Evolutionary conservation across 371 early-diverging fungal genomes (phyloP).

Genomic region (Syncephalis fuscata): DNA sequence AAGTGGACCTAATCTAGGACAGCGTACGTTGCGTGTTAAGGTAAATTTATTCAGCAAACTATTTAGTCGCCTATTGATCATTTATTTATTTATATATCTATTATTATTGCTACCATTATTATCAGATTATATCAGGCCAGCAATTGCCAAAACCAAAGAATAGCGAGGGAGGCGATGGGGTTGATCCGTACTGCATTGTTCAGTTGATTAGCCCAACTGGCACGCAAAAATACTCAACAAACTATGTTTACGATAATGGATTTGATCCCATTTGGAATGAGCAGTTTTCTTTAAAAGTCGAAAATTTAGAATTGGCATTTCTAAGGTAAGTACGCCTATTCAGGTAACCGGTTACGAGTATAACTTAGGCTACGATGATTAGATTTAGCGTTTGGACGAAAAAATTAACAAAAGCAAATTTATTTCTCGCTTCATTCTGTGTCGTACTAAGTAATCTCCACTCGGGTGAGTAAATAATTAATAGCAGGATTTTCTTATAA

Average conservation of each 20-base stretch:
- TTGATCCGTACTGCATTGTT: conserved; percentile 28
- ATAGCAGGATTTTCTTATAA: no score
- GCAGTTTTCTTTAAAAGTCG: conserved; percentile 22
- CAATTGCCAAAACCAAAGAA: conserved; percentile 40
- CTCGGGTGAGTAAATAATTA: no score
- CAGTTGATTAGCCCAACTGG: conserved; percentile 19
- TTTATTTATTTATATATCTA: no score
- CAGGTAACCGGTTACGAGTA: no score
- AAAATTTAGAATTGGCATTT: conserved; percentile 27
- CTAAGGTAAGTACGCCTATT: no score
- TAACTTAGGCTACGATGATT: no score
- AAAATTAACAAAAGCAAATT: conserved; percentile 21
- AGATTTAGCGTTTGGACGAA: conserved; percentile 24
- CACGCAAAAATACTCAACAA: conserved; percentile 16
- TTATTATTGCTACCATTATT: no score
- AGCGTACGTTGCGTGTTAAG: background rate
- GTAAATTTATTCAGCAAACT: background rate
- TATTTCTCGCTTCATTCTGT: conserved; percentile 25
- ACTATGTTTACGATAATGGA: conserved; percentile 20
- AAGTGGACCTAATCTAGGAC: background rate
- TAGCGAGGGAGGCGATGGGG: conserved; percentile 20
- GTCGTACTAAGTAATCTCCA: conserved; percentile 7
- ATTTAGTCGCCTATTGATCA: no score
- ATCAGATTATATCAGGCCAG: conserved; percentile 37
- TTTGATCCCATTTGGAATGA: conserved; percentile 48